Evolutionary conservation across 192 early-diverging fungal genomes (phyloP), one percentile per base, ranked within the genome.

Genomic region (Coemansia sp.): DNA sequence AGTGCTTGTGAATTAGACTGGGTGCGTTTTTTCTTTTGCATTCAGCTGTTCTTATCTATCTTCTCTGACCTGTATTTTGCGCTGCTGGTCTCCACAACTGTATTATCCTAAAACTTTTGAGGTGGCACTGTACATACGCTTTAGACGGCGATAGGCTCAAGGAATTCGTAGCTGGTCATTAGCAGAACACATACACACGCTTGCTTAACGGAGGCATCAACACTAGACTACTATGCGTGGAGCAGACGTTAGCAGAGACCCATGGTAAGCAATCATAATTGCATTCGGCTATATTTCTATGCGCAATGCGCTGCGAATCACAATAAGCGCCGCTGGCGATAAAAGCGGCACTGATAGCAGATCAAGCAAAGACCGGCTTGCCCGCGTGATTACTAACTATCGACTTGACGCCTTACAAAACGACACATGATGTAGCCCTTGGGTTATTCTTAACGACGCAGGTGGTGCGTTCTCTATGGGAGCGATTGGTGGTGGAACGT

Each of bases 391-490:
- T 16, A 45, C 41, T n/a, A 45, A 45, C 41, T n/a, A 45, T n/a
- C 4, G 41, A 45, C 41, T 10, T 6, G 49, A 16, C 14, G 4
- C 23, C 11, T 61, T 31, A 2, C 17, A 8, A n/a, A 38, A 26
- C 31, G 22, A 35, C 9, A 10, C 7, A 6, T 23, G 48, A 16
- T 38, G 55, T 82, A 82, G 91, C 65, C 91, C 91, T 64, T 93
- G 89, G 86, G 90, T 91, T 27, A 91, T 93, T 68, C 86, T 93
- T 61, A 91, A 90, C 77, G 92, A 93, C 67, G 81, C 86, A 41
- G 92, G 92, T 47, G 91, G 85, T 61, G 90, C 92, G 17, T 99
- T 99, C 74, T 91, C 89, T 62, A 95, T 98, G 93, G 98, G 98
- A 51, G 92, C 92, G 21, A 88, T 99, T 48, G 94, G 94, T 67